A percentile compares a stretch with the other conserved stretches of the same genome.
Conservation (phyloP, 768 basidiomycete species). For the Tulasnella sp. region DNA sequence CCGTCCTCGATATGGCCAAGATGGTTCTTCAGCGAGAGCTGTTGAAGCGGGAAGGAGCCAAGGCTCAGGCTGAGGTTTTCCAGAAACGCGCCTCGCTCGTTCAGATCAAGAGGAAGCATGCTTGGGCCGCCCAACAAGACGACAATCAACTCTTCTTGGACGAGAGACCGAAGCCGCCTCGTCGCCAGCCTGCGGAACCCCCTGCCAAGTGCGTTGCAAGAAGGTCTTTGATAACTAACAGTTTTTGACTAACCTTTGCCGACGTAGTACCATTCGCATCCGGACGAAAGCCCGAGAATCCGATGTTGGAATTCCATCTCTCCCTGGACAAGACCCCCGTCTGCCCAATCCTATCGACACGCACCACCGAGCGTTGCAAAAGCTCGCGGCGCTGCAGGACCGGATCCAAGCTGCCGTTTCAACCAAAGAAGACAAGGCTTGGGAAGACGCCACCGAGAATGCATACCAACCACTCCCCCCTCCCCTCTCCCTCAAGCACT, state of each 20-base stretch:
- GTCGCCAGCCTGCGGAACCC: constrained; percentile 23
- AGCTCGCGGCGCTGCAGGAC: constrained; percentile 42
- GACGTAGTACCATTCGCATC: not conserved
- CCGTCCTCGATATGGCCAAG: constrained; percentile 64
- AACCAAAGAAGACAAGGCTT: constrained; percentile 66
- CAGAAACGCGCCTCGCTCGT: constrained; percentile 65
- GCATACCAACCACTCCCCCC: constrained; percentile 59
- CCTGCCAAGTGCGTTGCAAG: not conserved
- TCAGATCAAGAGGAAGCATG: constrained; percentile 67
- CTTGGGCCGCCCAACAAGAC: constrained; percentile 33
- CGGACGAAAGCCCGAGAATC: constrained; percentile 20
- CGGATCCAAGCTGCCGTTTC: constrained; percentile 55
- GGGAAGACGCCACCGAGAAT: constrained; percentile 83
- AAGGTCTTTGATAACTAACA: not conserved
- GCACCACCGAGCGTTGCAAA: constrained; percentile 29
- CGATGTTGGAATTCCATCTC: not conserved
- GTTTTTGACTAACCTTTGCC: not conserved
- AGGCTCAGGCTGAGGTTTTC: constrained; percentile 61
- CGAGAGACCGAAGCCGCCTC: constrained; percentile 56
- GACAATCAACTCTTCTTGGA: constrained; percentile 70
- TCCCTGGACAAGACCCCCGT: not conserved
- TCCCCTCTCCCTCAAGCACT: constrained; percentile 54
- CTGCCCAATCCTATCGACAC: constrained; percentile 27
- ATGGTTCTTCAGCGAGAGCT: constrained; percentile 63
- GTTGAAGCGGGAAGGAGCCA: constrained; percentile 58